These are phyloP conservation scores for Aspergillus tubingensis DNA, from an alignment of 2,329 filamentous ascomycete genomes.

Conservation along the genomic window DNA sequence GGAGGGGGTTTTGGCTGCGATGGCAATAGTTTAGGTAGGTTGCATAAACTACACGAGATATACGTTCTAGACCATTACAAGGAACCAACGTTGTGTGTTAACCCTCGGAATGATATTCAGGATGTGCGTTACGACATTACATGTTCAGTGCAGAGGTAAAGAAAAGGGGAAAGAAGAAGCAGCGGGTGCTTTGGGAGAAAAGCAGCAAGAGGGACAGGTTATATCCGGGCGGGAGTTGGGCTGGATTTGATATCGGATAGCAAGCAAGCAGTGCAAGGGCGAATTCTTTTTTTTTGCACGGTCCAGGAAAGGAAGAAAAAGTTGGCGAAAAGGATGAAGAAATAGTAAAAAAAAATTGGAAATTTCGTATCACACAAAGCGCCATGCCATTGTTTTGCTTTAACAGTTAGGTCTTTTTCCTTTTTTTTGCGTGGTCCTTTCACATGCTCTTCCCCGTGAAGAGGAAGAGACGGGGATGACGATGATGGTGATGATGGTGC, in stretches of 20 bases:
- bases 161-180: neutral
- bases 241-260: neutral
- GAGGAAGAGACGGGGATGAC: constrained; percentile 18
- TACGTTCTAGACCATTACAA: neutral
- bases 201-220: neutral
- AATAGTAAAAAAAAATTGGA: constrained; percentile 19
- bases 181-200: neutral
- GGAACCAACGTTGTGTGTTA: neutral
- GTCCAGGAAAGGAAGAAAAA: neutral
- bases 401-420: constrained; percentile 25
- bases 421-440: constrained; percentile 18
- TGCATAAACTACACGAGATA: no score
- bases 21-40: no score
- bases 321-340: constrained; percentile 8
- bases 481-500: constrained; percentile 9
- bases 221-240: neutral
- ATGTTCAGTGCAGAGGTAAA: neutral
- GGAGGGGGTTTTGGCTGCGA: no score
- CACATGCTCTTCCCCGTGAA: constrained; percentile 7
- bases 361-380: constrained; percentile 30
- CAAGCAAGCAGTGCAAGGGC: neutral
- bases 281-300: neutral
- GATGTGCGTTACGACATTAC: constrained; percentile 9
- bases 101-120: constrained; percentile 9
- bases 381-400: constrained; percentile 32